phyloP scores from a whole-genome alignment of 2,329 filamentous ascomycete genomes.

The Lanzia echinophila region DNA sequence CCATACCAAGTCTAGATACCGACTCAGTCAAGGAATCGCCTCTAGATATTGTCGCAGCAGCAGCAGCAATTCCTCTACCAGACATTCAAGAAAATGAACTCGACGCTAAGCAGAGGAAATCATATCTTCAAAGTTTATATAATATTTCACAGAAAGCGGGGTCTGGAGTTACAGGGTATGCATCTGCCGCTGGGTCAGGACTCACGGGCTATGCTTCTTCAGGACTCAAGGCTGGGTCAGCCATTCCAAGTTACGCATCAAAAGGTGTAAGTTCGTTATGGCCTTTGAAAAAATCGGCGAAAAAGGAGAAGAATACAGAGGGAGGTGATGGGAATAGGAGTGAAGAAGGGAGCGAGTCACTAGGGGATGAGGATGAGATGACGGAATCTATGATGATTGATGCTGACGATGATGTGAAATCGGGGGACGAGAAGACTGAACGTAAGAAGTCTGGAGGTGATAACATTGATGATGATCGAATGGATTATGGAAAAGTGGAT shows the following conservation, averaged over 20 bases:
- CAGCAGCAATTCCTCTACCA: slow-evolving; percentile 1
- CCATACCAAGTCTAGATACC: neutral
- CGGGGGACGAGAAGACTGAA: no score
- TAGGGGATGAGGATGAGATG: no score
- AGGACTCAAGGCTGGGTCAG: neutral
- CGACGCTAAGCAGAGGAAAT: slow-evolving; percentile 1
- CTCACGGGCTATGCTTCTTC: neutral
- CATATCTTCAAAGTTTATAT: slow-evolving; percentile 10
- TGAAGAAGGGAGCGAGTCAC: no score
- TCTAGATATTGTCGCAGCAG: slow-evolving; percentile 6
- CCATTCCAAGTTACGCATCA: slow-evolving; percentile 5
- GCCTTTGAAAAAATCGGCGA: neutral
- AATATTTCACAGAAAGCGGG: slow-evolving; percentile 4
- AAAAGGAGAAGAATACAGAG: neutral
- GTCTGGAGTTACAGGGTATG: slow-evolving; percentile 3
- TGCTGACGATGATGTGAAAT: no score
- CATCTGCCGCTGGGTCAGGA: neutral
- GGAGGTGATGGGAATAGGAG: neutral
- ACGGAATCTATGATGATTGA: no score
- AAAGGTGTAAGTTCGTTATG: slow-evolving; percentile 7
- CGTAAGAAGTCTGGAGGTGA: no score
- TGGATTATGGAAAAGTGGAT: no score
- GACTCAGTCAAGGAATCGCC: slow-evolving; percentile 1
- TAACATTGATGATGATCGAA: no score
- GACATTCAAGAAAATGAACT: slow-evolving; percentile 10